These are phyloP conservation scores for Phaeosphaeria sp. DNA, from an alignment of 2,329 filamentous ascomycete species.

Conservation along the genomic window DNA sequence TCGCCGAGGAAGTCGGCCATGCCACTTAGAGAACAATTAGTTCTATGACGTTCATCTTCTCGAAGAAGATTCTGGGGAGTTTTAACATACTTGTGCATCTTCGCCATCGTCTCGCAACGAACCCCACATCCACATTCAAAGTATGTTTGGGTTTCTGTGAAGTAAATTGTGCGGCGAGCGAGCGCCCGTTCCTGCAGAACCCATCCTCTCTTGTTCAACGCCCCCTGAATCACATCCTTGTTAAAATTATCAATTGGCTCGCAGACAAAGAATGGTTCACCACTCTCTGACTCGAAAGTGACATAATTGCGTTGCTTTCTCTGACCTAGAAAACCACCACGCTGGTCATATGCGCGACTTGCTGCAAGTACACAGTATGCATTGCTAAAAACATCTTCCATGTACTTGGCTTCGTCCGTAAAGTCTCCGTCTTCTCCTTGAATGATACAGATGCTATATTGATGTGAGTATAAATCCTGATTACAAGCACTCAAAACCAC, in stretches of 20 bases:
- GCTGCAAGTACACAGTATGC: constrained; percentile 23
- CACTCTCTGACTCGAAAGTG: constrained; percentile 4
- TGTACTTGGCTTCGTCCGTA: constrained; percentile 17
- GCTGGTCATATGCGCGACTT: constrained; percentile 15
- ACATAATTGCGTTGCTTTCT: constrained; percentile 7
- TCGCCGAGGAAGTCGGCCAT: neutral
- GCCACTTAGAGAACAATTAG: neutral
- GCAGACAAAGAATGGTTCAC: constrained; percentile 17
- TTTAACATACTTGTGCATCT: constrained; percentile 8
- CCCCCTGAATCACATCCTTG: constrained; percentile 21
- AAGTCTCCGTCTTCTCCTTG: constrained; percentile 27
- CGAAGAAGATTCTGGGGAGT: neutral
- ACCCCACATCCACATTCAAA: constrained; percentile 33
- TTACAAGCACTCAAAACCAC: neutral
- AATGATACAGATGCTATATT: constrained; percentile 21
- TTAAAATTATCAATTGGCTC: constrained; percentile 30
- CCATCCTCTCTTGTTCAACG: constrained; percentile 31
- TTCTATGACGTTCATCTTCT: neutral
- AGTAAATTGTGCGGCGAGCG: constrained; percentile 32
- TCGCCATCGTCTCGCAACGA: constrained; percentile 25
- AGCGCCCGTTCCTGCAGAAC: constrained; percentile 36
- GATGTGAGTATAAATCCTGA: neutral
- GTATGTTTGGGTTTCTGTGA: constrained; percentile 31
- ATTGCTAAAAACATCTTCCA: constrained; percentile 26
- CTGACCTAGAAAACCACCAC: constrained; percentile 11